These are phyloP conservation scores for Termitomyces sp. DNA, from an alignment of 768 basidiomycete species.

Conservation along the genomic window DNA sequence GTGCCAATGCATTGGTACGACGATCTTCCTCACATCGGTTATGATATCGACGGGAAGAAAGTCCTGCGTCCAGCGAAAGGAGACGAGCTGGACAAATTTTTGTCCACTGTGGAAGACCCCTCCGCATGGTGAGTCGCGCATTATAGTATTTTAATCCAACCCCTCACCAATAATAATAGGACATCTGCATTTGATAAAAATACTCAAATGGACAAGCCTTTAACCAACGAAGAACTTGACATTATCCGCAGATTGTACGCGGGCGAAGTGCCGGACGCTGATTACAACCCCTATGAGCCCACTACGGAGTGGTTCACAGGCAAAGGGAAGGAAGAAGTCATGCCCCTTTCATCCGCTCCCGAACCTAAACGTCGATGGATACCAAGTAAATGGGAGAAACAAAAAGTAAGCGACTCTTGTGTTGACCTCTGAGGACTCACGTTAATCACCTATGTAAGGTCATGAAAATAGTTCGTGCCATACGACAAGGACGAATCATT, in stretches of 20 bases:
- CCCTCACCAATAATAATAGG: slow-evolving; percentile 39
- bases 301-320: slow-evolving; percentile 97
- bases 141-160: background rate
- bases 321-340: slow-evolving; percentile 89
- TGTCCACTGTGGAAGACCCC: slow-evolving; percentile 90
- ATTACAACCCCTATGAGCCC: slow-evolving; percentile 90
- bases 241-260: slow-evolving; percentile 89
- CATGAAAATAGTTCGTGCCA: slow-evolving; percentile 99
- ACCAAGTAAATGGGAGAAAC: slow-evolving; percentile 99
- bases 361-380: slow-evolving; percentile 97
- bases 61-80: slow-evolving; percentile 92
- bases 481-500: slow-evolving; percentile 91
- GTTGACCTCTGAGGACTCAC: background rate
- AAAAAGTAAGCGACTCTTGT: slow-evolving; percentile 65
- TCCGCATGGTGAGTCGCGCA: slow-evolving; percentile 67
- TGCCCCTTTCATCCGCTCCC: slow-evolving; percentile 88
- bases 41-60: slow-evolving; percentile 91
- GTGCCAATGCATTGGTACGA: slow-evolving; percentile 99
- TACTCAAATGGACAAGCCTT: slow-evolving; percentile 77
- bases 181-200: slow-evolving; percentile 91
- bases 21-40: slow-evolving; percentile 98
- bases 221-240: slow-evolving; percentile 89
- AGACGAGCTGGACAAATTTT: slow-evolving; percentile 96
- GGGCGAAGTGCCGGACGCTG: slow-evolving; percentile 87
- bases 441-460: slow-evolving; percentile 48